These are phyloP conservation scores for Xerophyta viscosa DNA, from an alignment of 106 monocot genomes.

Conservation along the genomic window DNA sequence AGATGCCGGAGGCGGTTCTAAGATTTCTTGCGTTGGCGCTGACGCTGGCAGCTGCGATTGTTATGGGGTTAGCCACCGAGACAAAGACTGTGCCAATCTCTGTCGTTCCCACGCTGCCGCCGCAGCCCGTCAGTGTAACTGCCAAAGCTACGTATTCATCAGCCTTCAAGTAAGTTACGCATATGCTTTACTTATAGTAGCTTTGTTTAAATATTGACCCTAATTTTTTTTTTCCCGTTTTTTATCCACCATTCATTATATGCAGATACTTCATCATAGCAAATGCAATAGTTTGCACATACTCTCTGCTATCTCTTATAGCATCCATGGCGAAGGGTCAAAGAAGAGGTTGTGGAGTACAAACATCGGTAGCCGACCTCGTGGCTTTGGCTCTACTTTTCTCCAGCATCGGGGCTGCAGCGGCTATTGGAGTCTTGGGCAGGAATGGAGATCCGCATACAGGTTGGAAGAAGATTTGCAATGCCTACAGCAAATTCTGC, in stretches of 20 bases:
- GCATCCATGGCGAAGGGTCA: background rate
- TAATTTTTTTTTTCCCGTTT: too few species aligned
- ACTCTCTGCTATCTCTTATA: constrained; percentile 14
- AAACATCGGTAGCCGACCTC: constrained; percentile 13
- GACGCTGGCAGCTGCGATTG: constrained; percentile 1
- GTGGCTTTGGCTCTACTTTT: constrained; percentile 36
- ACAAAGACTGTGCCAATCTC: background rate
- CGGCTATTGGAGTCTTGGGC: constrained; percentile 38
- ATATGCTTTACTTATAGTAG: too few species aligned
- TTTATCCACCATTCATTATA: too few species aligned
- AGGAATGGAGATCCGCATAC: constrained; percentile 40
- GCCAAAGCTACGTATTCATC: constrained; percentile 6
- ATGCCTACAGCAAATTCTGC: constrained; percentile 40
- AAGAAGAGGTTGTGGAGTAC: background rate
- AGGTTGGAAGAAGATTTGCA: constrained; percentile 58
- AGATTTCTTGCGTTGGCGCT: background rate
- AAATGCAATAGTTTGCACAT: constrained; percentile 25
- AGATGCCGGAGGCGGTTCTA: background rate
- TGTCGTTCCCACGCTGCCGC: background rate
- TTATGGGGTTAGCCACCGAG: constrained; percentile 6
- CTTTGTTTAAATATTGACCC: too few species aligned
- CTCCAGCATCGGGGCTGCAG: constrained; percentile 42
- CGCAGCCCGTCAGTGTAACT: background rate
- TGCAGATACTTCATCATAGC: constrained; percentile 39
- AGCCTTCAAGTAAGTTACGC: constrained; percentile 1